phyloP scores from a whole-genome alignment of 2,329 filamentous ascomycete genomes.

The Trichoderma sp. region DNA sequence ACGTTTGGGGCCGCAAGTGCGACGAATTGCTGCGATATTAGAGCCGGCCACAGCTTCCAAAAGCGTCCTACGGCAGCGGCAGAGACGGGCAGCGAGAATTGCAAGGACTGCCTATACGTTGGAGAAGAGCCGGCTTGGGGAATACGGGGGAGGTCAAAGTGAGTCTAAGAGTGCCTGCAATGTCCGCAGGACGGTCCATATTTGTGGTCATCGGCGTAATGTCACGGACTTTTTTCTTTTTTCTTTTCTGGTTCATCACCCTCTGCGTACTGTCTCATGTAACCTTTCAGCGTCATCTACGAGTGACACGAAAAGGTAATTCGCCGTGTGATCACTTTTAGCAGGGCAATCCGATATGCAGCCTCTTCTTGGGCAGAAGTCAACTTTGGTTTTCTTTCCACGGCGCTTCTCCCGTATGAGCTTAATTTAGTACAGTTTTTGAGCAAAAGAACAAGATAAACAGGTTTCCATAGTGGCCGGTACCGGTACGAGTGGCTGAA shows the following conservation, averaged over 20 bases:
- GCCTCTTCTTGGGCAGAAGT: neutral
- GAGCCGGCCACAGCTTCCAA: slow-evolving; percentile 28
- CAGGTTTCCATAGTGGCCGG: neutral
- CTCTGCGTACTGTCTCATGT: neutral
- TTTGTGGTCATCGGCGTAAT: neutral
- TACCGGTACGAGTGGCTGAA: neutral
- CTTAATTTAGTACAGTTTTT: neutral
- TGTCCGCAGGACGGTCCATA: slow-evolving; percentile 3
- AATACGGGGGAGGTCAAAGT: slow-evolving; percentile 5
- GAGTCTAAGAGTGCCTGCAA: slow-evolving; percentile 18
- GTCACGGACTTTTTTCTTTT: neutral
- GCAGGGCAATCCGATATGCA: neutral
- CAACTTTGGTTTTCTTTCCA: neutral
- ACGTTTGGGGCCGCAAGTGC: slow-evolving; percentile 13
- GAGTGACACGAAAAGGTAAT: neutral
- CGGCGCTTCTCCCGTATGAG: neutral
- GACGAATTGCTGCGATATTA: slow-evolving; percentile 15
- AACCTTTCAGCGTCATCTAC: neutral
- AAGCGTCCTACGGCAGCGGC: slow-evolving; percentile 23
- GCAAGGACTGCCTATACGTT: neutral
- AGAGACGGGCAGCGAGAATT: neutral
- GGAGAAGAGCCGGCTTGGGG: slow-evolving; percentile 4
- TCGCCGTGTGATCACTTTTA: neutral
- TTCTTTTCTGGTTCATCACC: neutral
- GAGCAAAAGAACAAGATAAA: neutral